Percentiles rank a stretch among this genome's conserved stretches.
These are phyloP conservation scores for Mollisiaceae sp. DNA, from an alignment of 2,329 filamentous ascomycete genomes.

Conservation along the genomic window DNA sequence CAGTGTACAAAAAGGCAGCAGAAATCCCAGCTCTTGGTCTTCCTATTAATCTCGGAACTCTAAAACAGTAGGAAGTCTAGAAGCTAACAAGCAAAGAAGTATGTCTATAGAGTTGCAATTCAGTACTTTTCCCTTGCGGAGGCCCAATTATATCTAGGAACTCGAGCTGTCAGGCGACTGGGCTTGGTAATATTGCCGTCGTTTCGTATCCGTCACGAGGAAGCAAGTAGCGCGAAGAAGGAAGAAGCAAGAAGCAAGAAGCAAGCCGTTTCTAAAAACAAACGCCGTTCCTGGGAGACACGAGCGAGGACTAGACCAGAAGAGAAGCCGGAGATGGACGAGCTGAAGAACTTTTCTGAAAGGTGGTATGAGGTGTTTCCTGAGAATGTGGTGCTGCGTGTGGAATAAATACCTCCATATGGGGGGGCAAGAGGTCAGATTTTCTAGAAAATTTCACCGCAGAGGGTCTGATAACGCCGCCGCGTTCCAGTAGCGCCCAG, in stretches of 20 bases:
- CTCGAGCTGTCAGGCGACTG: slow-evolving; percentile 11
- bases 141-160: slow-evolving; percentile 5
- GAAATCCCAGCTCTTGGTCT: slow-evolving; percentile 43
- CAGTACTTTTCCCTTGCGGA: slow-evolving; percentile 4
- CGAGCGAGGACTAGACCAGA: background rate
- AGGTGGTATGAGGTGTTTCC: background rate
- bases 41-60: slow-evolving; percentile 30
- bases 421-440: slow-evolving; percentile 7
- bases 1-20: slow-evolving; percentile 15
- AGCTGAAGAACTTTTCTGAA: background rate
- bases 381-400: background rate
- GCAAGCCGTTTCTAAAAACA: slow-evolving; percentile 9
- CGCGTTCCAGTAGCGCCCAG: background rate
- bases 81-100: slow-evolving; percentile 16
- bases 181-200: slow-evolving; percentile 4
- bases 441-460: slow-evolving; percentile 11
- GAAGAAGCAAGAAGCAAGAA: slow-evolving; percentile 17
- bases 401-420: background rate
- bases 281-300: slow-evolving; percentile 9
- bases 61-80: slow-evolving; percentile 17
- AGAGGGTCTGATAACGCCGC: slow-evolving; percentile 5
- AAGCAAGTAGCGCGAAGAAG: slow-evolving; percentile 17
- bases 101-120: slow-evolving; percentile 16
- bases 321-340: background rate
- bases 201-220: slow-evolving; percentile 12